Evolutionary conservation across 2,329 filamentous ascomycete species (phyloP), one percentile per base, ranked within the genome.

Genomic region (Beauveria sp.): DNA sequence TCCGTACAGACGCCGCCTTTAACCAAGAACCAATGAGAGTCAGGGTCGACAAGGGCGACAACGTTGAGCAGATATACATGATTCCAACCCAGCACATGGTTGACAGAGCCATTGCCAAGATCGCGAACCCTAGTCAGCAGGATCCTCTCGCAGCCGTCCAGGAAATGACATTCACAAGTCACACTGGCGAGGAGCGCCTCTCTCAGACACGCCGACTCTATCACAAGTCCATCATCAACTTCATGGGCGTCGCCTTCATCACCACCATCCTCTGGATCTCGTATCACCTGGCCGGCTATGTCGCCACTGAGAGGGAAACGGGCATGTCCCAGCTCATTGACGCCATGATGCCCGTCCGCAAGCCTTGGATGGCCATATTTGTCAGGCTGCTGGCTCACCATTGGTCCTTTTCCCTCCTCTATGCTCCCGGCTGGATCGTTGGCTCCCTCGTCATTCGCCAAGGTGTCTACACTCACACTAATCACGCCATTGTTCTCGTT

Each of bases 301-400:
- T 96, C 71, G 92, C 93, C 8, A 86, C 87, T 2, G 93, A 97
- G 75, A 81, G 93, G 61, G 93, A 97, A 76, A 80, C 86, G 18
- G 93, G 92, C 62, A 95, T 96, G 83, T 90, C 90, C 5, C 90
- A 92, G 65, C 79, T 97, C 31, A 85, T 97, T 49, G 93, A 97
- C 74, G 88, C 91, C 60, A 96, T 96, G 91, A 93, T 95, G 80
- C 88, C 90, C 0, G 90, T 90, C 61, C 81, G 82, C 60, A 81
- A 81, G 54, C 79, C 84, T 49, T 96, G 91, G 90, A 81, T 91
- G 69, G 86, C 89, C 10, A 90, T 93, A 74, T 84, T 86, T 24
- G 88, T 89, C 1, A 83, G 93, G n/a, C 80, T 96, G 16, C 70
- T 93, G 9, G 87, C 92, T 0, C 88, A 92, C 64, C 91, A 96